Evolutionary conservation across 768 basidiomycete genomes (phyloP).

Genomic region (Gelatoporia subvermispora): DNA sequence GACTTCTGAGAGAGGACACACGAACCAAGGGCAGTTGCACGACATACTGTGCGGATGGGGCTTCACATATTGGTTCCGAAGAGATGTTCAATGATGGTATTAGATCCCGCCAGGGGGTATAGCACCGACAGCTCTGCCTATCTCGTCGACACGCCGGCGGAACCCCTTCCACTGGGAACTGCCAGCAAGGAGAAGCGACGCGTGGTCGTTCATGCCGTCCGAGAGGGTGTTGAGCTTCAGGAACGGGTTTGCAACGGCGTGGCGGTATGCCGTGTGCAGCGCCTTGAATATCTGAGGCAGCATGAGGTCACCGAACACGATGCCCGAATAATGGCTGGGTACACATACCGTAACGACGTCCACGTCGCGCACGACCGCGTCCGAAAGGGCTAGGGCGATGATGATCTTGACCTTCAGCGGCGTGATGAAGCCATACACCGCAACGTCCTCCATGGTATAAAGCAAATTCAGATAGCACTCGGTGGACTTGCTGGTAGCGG

Average conservation of each 20-base stretch:
- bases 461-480: constrained; percentile 85
- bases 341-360: constrained; percentile 69
- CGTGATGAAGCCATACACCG: constrained; percentile 89
- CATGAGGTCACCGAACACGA: not conserved
- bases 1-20: constrained; percentile 12
- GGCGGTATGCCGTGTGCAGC: constrained; percentile 82
- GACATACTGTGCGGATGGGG: not conserved
- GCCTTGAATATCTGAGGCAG: constrained; percentile 77
- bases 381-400: constrained; percentile 71
- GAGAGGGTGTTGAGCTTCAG: constrained; percentile 53
- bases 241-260: constrained; percentile 83
- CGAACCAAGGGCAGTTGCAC: constrained; percentile 10
- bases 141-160: constrained; percentile 67
- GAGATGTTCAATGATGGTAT: constrained; percentile 8
- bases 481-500: constrained; percentile 47
- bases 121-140: constrained; percentile 55
- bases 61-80: not conserved
- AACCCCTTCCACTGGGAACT: constrained; percentile 67
- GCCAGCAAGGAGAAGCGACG: constrained; percentile 54
- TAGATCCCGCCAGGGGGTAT: constrained; percentile 6
- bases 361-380: constrained; percentile 73
- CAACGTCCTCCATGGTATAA: constrained; percentile 90
- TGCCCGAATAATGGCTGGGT: not conserved
- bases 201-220: constrained; percentile 47
- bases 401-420: constrained; percentile 87